Evolutionary conservation across 75 land plant species (phyloP), one percentile per base, ranked within the genome.

Genomic region (Isoetes taiwanensis): DNA sequence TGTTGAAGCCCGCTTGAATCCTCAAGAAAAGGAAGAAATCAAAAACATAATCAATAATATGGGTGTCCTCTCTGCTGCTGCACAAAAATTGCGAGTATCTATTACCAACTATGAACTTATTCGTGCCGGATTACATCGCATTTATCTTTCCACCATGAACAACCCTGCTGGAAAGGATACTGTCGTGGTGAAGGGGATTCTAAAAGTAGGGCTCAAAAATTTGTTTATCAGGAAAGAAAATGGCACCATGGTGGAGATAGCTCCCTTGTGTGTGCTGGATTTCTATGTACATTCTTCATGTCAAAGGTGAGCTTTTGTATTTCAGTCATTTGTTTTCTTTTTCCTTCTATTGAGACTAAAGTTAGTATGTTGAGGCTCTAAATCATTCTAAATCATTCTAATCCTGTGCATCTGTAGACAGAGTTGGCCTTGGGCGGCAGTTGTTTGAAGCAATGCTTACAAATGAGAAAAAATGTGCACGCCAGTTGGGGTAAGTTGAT

Each of bases 241-340:
- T 61, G 70, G 52, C 19, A 43, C 42, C 17, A 52, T 66, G 14
- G 58, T 55, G 30, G 70, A 72, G 60, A 72, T 72, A 16, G 43
- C 64, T 26, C 76, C 76, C 6, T 31, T 61, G 16, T 67, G 66
- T 37, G 76, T 73, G 31, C 72, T 67, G n/a, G 72, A 73, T 35
- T 73, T 73, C 23, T 73, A 73, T 48, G 76, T 67, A 26, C 75
- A 72, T 33, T 34, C 60, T 9, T 61, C 59, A 16, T 72, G 59
- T 43, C 65, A 72, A 55, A 67, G 75, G 75, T 72, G 52, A 24
- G 30, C 29, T 33, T 6, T 28, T n/a, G 14, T 21, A 28, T 57
- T 16, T 34, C 20, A 9, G 11, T 48, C 20, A 19, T n/a, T 48
- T 48, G 17, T n/a, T 48, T n/a, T 48, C 17, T n/a, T 19, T 48